Percentiles rank a stretch among this genome's conserved stretches.
Conservation (phyloP, 2,329 filamentous ascomycete species). For the Apiospora marii region DNA sequence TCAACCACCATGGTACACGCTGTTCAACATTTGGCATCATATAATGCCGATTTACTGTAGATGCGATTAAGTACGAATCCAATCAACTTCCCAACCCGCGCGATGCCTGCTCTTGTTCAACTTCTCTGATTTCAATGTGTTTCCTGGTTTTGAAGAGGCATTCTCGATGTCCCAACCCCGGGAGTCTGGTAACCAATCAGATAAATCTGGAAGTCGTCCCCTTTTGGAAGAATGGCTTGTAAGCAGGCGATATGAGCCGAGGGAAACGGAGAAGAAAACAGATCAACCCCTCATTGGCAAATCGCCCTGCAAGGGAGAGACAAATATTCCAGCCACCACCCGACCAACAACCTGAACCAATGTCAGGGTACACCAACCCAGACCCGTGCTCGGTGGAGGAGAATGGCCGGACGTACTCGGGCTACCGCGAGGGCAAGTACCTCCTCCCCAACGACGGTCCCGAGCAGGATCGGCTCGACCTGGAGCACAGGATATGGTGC, state of each 20-base stretch:
- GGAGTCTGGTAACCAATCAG: not conserved
- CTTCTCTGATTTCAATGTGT: too few species aligned
- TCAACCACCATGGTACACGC: too few species aligned
- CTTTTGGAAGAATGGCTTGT: not conserved
- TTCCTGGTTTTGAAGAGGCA: not conserved
- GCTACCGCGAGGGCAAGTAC: slow-evolving; percentile 1
- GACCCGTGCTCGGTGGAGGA: slow-evolving; percentile 10
- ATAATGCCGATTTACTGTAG: too few species aligned
- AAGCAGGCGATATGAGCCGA: not conserved
- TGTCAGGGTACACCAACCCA: not conserved
- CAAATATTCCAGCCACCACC: not conserved
- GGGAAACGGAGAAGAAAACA: not conserved
- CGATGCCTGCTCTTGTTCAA: too few species aligned
- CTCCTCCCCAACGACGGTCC: slow-evolving; percentile 10
- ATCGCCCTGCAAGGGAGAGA: not conserved
- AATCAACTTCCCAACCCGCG: too few species aligned
- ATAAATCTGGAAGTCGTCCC: not conserved
- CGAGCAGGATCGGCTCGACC: slow-evolving; percentile 11
- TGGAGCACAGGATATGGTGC: not conserved
- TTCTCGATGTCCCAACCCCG: not conserved
- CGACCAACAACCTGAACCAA: not conserved
- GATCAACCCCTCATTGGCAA: not conserved
- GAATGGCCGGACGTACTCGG: slow-evolving; percentile 22
- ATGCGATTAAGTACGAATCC: too few species aligned
- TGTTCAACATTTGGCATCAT: too few species aligned